Base-by-base conservation (phyloP, 2,329 filamentous ascomycete genomes). In the Chrysosporium keratinophilum region DNA sequence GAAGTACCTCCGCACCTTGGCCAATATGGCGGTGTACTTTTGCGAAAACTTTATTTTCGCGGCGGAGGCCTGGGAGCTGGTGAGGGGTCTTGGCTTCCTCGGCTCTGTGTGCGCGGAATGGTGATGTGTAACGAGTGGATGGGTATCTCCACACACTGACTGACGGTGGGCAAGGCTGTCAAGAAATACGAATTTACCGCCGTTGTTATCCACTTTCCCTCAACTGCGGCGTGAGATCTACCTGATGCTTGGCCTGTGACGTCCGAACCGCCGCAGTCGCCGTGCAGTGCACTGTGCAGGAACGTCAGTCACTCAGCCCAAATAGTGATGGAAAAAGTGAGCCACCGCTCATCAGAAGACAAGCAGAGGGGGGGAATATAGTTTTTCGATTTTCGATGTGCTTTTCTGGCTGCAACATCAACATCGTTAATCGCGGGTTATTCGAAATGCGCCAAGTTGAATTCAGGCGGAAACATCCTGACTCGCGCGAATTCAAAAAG, bases 131-230 rank as follows among this genome's bases (percentile, higher is more conserved):
- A 28, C 23, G 23, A 7, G 23, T 28, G 23, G 23, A 3, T 28
- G 23, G 42, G 31, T 46, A 50, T 41, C 37, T 50, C 47, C 47
- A 50, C 47, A 35, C 47, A 50, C 37, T 17, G 12, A 10, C 10
- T 28, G 14, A 15, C 35, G 7, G 10, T 20, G 20, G 15, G 34
- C 33, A 17, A 41, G 31, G 37, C 7, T 12, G n/a, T 12, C 3
- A 37, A 9, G 11, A 37, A 12, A 41, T 50, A 50, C 47, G 47
- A 41, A 41, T 50, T 50, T 50, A 41, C 47, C 47, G 37, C 47
- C 47, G 20, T 23, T 39, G 46, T 19, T 50, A 50, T 41, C 47
- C 47, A 50, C 47, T 50, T 50, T 50, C 41, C 47, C 47, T 50
- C 47, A 41, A 41, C 35, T 9, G 23, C 17, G 47, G 23, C 23